phyloP scores from a whole-genome alignment of 108 stramenopile species.

The Tribonema minus region DNA sequence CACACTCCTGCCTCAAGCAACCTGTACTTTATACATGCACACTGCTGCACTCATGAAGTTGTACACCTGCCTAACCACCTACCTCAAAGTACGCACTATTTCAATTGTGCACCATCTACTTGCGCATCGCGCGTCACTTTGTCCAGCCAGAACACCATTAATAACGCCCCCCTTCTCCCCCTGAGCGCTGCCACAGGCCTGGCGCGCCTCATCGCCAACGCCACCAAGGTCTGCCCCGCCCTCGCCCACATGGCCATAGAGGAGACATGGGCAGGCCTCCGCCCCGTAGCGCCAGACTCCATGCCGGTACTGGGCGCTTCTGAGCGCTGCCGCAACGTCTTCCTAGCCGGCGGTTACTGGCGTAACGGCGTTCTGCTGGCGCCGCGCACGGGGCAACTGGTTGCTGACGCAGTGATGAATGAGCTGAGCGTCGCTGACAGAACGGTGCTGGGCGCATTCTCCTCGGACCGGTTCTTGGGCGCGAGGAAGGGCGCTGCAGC shows the following conservation, averaged over 20 bases:
- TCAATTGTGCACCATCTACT: too few relatives aligned
- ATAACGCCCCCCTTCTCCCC: too few relatives aligned
- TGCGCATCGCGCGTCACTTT: too few relatives aligned
- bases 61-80: too few relatives aligned
- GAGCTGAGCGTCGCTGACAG: background rate
- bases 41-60: too few relatives aligned
- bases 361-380: conserved; percentile 85
- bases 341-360: conserved; percentile 86
- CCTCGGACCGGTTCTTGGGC: conserved; percentile 18
- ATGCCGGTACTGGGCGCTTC: conserved; percentile 74
- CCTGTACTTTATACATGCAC: too few relatives aligned
- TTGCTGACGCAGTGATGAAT: conserved; percentile 43
- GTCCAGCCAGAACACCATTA: too few relatives aligned
- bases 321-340: conserved; percentile 68
- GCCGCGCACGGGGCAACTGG: conserved; percentile 67
- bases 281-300: conserved; percentile 86
- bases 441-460: background rate
- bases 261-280: conserved; percentile 84
- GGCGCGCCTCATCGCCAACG: background rate
- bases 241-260: conserved; percentile 72
- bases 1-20: too few relatives aligned
- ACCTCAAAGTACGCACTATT: too few relatives aligned
- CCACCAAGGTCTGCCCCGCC: conserved; percentile 65
- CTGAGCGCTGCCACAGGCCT: too few relatives aligned
- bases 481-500: background rate